Percentiles rank a stretch among this genome's conserved stretches.
Conservation (phyloP, 208 protist species). For the Leishmania braziliensis region DNA sequence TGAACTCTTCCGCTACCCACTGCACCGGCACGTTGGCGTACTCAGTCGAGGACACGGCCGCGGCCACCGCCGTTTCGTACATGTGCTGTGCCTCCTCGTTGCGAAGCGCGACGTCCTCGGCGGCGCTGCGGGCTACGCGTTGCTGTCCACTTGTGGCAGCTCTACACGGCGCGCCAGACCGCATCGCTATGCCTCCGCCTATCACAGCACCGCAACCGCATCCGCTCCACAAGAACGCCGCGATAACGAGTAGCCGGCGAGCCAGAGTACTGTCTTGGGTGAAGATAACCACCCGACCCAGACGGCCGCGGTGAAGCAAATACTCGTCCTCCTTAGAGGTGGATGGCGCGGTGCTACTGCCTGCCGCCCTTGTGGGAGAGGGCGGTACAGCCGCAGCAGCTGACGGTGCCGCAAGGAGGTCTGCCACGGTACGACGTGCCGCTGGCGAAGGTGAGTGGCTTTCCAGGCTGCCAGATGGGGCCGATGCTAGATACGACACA, state of each 20-base stretch:
- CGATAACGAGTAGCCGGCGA: conserved; percentile 45
- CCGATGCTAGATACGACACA: background rate
- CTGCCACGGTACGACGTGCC: background rate
- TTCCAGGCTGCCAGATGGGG: background rate
- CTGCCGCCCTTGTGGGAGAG: background rate
- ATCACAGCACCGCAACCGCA: background rate
- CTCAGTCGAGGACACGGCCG: conserved; percentile 39
- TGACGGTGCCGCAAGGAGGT: background rate
- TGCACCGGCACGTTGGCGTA: conserved; percentile 67
- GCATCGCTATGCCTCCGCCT: background rate
- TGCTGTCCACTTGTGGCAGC: background rate
- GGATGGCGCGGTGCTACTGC: background rate
- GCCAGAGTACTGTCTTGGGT: conserved; percentile 55
- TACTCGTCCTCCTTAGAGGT: conserved; percentile 29
- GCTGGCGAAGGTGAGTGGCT: background rate
- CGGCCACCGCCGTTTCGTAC: conserved; percentile 56
- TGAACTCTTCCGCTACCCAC: conserved; percentile 74
- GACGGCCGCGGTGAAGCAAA: conserved; percentile 25
- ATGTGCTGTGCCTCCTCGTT: conserved; percentile 29
- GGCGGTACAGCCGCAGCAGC: background rate
- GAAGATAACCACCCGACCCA: conserved; percentile 70
- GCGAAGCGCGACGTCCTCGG: conserved; percentile 1
- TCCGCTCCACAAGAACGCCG: conserved; percentile 55
- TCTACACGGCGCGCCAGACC: background rate
- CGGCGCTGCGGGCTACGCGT: background rate